Conservation (phyloP, 1,139 yeast species). For the Scheffersomyces insectosa region DNA sequence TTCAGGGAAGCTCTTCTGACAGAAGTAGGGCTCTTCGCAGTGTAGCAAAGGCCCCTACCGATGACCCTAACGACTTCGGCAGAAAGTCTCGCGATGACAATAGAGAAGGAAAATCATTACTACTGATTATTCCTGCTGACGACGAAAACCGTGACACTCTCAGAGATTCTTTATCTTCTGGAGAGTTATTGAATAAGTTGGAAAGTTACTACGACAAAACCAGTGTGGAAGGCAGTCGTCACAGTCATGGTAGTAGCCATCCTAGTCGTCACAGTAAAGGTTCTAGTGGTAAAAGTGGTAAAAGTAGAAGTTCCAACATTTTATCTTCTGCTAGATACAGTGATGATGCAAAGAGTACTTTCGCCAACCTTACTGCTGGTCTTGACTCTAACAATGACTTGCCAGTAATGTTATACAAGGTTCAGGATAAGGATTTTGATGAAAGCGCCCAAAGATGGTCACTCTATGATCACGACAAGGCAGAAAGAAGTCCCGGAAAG, state of each 20-base stretch:
- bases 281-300: conserved; percentile 5
- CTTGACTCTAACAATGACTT: conserved; percentile 27
- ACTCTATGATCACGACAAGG: conserved; percentile 20
- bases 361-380: conserved; percentile 26
- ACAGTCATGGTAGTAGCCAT: conserved; percentile 2
- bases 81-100: too few species aligned
- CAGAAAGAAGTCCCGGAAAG: not conserved
- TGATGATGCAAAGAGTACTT: conserved; percentile 8
- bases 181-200: conserved; percentile 35
- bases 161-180: conserved; percentile 33
- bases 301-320: not conserved
- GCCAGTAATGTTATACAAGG: conserved; percentile 32
- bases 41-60: not conserved
- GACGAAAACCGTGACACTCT: conserved; percentile 13
- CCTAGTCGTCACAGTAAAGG: conserved; percentile 4
- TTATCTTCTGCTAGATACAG: conserved; percentile 9
- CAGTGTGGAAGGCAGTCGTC: conserved; percentile 3
- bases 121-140: too few species aligned
- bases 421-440: conserved; percentile 28
- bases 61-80: not conserved
- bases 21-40: not conserved
- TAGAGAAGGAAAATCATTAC: too few species aligned
- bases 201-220: conserved; percentile 15
- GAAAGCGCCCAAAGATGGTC: conserved; percentile 30
- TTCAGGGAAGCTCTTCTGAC: too few species aligned